Evolutionary conservation across 2,329 filamentous ascomycete genomes (phyloP), one percentile per base, ranked within the genome.

Genomic region (Paraphaeosphaeria sporulosa): DNA sequence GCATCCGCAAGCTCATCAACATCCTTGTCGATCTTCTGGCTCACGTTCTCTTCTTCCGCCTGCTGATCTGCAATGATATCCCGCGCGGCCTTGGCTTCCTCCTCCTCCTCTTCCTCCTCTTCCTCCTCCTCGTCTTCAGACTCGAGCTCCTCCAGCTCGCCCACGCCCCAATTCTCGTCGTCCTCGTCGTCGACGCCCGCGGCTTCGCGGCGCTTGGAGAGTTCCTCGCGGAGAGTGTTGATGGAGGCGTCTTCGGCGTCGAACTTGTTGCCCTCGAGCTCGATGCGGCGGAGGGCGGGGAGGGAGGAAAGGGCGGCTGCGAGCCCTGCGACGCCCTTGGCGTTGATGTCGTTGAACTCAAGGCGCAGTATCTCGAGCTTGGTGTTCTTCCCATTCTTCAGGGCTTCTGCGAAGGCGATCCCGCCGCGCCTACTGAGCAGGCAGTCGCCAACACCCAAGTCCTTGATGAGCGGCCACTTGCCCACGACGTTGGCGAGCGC

Each of bases 251-350:
- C 93, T 2, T 96, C 93, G 77, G 97, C 94, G 9, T 86, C 83
- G 70, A 99, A 97, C 75, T 93, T 95, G 83, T 99, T 99, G 53
- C 95, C 95, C 76, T 99, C 98, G 67, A 99, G 82, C 80, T 98
- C 95, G 52, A 99, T 87, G 71, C 94, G 89, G 80, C 90, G 90
- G 66, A 99, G 82, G 13, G 86, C 86, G 1, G 93, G 93, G 9
- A 99, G 85, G 9, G 85, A 81, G 70, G 87, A 87, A 4, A 88
- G 88, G 2, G 91, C 92, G 21, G 86, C 81, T 3, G 89, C 86
- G 56, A 99, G 84, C 2, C 84, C 86, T 74, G 91, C 89, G 52
- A 98, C 79, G 19, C 90, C 91, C 59, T 88, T 85, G 0, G 89
- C 83, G 43, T 91, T 93, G 74, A 99, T 95, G 67, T 99, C 95